Base-by-base conservation (phyloP, 2,329 filamentous ascomycete species). In the Neophaeococcomyces aloes region DNA sequence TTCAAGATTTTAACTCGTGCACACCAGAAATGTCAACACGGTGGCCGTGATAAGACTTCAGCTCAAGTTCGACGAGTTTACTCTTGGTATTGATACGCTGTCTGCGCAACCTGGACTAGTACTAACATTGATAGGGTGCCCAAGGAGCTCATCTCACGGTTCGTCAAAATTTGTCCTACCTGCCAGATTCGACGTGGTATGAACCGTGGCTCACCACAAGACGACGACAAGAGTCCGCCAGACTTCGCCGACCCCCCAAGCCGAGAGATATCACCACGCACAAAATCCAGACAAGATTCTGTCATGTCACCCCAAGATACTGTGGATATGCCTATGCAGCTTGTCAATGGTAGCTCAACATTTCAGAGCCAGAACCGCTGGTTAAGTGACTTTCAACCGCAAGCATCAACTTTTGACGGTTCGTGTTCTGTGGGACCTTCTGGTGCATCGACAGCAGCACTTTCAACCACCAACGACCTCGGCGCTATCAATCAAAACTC, bases 21-120 rank as follows among this genome's bases (percentile, higher is more conserved):
- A 35, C 69, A 72, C 50, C 65, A 68, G 35, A 65, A 69, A 54
- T 71, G 68, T 33, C 66, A 70, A 44, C 69, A 72, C 53, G 69
- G 69, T 41, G 69, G 69, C n/a, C 61, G 69, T 40, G 69, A 72
- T 55, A 71, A 71, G 51, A 72, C 69, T 14, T 72, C 69, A n/a
- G 66, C 66, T 7, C 65, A 70, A 47, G 69, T 72, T 35, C 61
- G 69, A 41, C 62, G 65, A 34, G 62, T 67, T 35, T 72, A 70
- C 52, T 71, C 69, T 48, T 72, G 69, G 69, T 71, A 61, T 25
- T 62, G 3, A 27, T 15, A 3, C 15, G 15, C 7, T 13, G n/a
- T 21, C 7, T 42, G 8, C 42, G 36, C 13, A 14, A n/a, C 29
- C 13, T 44, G 41, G 33, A 38, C 36, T 19, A 29, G 37, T n/a